Evolutionary conservation across 1,284 basidiomycete genomes (phyloP), one percentile per base, ranked within the genome.

Genomic region (Ustilago cynodontis): DNA sequence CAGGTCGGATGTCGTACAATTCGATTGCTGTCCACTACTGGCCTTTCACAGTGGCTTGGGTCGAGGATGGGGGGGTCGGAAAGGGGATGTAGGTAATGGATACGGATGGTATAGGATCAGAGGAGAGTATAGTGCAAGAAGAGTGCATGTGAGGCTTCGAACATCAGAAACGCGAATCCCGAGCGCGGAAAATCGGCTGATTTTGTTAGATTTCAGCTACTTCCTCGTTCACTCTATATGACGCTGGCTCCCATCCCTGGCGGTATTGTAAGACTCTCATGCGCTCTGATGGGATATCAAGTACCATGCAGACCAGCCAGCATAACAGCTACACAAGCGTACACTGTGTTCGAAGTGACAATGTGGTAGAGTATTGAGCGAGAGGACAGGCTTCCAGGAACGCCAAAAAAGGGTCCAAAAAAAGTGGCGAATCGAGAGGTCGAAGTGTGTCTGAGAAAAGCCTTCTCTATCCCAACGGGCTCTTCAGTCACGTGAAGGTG

Each of bases 381-480:
- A 20, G n/a, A 45, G 43, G 43, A 45, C 43, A 45, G 22, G 43
- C 43, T 45, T 20, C 14, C 49, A 50, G 49, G 20, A 39, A 39
- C 53, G 53, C 33, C 31, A 16, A n/a, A 16, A n/a, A 22, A 37
- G 37, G 49, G 28, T 50, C 37, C 14, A 11, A 41, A 11, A 41
- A 45, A 11, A 11, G 20, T 13, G 39, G 54, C 10, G 54, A 55
- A 55, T 26, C 13, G 26, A 45, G 31, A 7, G 9, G 31, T n/a
- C 22, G 24, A 18, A 50, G n/a, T n/a, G n/a, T n/a, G n/a, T n/a
- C n/a, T n/a, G n/a, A n/a, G n/a, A 28, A n/a, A 10, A 13, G 10
- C 33, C n/a, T 31, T n/a, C 31, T 5, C 11, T 67, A 67, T 57
- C 65, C 65, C 65, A 59, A 13, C 31, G 52, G 45, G 3, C 45